phyloP scores from a whole-genome alignment of 73 alveolate genomes.

The Vitrella brassicaformis region DNA sequence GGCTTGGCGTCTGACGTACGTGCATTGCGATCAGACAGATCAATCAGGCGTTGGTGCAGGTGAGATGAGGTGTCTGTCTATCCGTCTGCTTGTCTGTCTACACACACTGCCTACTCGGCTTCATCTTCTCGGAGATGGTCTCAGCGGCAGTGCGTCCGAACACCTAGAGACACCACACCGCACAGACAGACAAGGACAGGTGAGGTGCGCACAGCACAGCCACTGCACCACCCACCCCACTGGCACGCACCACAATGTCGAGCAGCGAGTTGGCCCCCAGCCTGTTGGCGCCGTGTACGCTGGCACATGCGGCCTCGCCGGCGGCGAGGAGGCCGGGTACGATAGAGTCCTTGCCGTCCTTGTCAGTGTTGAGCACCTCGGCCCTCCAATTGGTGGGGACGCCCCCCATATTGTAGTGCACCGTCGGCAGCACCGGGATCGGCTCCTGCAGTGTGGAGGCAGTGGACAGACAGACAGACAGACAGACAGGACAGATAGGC shows the following conservation, averaged over 20 bases:
- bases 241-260: conserved; percentile 93
- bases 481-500: too few relatives aligned
- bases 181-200: background rate
- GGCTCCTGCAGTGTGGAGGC: conserved; percentile 50
- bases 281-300: conserved; percentile 98
- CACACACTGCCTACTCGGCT: conserved; percentile 7
- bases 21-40: too few relatives aligned
- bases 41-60: too few relatives aligned
- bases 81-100: background rate
- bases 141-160: conserved; percentile 2
- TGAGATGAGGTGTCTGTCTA: background rate
- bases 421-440: conserved; percentile 93
- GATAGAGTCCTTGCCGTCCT: conserved; percentile 58
- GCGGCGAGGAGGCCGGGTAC: conserved; percentile 93
- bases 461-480: background rate
- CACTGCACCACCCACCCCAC: background rate
- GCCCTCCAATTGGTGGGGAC: conserved; percentile 87
- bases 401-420: conserved; percentile 99
- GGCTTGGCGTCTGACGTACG: too few relatives aligned
- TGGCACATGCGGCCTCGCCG: conserved; percentile 95
- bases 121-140: conserved; percentile 25
- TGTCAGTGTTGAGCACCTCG: conserved; percentile 53
- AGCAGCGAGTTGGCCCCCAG: conserved; percentile 93
- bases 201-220: background rate
- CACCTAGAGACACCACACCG: background rate